phyloP scores from a whole-genome alignment of 768 basidiomycete genomes.

The Flagelloscypha sp. region DNA sequence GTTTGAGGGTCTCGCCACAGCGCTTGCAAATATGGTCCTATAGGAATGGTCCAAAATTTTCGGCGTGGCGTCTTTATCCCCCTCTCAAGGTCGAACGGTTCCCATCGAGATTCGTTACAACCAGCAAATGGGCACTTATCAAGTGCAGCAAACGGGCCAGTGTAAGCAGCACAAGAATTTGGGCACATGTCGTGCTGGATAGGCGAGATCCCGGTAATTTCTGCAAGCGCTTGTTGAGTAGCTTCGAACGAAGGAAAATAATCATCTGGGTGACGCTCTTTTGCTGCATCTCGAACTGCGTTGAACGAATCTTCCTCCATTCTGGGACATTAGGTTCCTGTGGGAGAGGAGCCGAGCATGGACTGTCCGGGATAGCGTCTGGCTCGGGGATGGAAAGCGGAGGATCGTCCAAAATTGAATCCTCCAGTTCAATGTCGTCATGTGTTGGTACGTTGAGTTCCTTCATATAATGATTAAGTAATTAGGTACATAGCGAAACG shows the following conservation, averaged over 20 bases:
- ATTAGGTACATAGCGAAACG: no score
- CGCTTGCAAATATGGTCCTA: slow-evolving; percentile 17
- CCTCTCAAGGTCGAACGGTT: no score
- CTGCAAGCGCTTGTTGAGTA: slow-evolving; percentile 6
- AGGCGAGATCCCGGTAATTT: slow-evolving; percentile 13
- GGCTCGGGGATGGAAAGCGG: no score
- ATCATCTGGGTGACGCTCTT: slow-evolving; percentile 7
- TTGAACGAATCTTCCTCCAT: slow-evolving; percentile 9
- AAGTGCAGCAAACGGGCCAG: slow-evolving; percentile 12
- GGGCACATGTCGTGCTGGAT: slow-evolving; percentile 19
- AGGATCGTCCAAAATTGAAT: no score
- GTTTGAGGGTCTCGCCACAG: slow-evolving; percentile 9
- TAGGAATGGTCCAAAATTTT: slow-evolving; percentile 15
- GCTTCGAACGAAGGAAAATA: slow-evolving; percentile 8
- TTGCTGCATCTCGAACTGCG: slow-evolving; percentile 7
- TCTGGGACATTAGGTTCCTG: no score
- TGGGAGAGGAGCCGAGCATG: no score
- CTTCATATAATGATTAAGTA: no score
- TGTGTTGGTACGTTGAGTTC: no score
- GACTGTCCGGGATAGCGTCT: no score
- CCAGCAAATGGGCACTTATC: slow-evolving; percentile 14
- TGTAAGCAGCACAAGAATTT: slow-evolving; percentile 17
- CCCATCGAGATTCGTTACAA: no score
- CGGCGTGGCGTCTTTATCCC: slow-evolving; percentile 7
- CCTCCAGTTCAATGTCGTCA: no score